Evolutionary conservation across 805 yeast genomes (phyloP).

Genomic region (Candida yuanshanica): DNA sequence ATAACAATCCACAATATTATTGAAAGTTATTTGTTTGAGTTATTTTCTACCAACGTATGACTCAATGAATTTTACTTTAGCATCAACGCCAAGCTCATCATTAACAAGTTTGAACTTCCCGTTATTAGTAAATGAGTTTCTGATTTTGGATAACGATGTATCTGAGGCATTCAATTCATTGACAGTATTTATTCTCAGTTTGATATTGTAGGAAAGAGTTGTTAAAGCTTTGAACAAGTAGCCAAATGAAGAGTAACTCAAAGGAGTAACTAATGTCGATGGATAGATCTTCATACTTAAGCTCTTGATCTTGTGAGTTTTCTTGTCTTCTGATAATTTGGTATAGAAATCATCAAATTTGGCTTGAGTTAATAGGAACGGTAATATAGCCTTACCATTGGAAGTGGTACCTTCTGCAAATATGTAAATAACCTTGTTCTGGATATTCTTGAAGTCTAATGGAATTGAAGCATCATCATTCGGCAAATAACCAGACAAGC

Average conservation of each 20-base stretch:
- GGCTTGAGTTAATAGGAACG: constrained; percentile 36
- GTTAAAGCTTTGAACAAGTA: constrained; percentile 20
- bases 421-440: constrained; percentile 43
- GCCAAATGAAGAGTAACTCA: constrained; percentile 12
- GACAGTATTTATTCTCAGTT: constrained; percentile 20
- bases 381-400: constrained; percentile 71
- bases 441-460: constrained; percentile 16
- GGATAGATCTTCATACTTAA: constrained; percentile 26
- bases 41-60: constrained; percentile 17
- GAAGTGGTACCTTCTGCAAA: constrained; percentile 83
- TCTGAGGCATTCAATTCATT: constrained; percentile 19
- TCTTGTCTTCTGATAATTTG: neutral
- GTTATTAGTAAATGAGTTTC: constrained; percentile 31
- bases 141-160: constrained; percentile 22
- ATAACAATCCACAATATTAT: neutral
- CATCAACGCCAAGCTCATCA: constrained; percentile 33
- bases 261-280: constrained; percentile 28
- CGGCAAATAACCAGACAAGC: constrained; percentile 14
- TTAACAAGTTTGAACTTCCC: constrained; percentile 49
- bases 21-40: neutral
- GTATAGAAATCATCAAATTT: constrained; percentile 17
- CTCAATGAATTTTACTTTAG: constrained; percentile 40
- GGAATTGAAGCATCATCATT: constrained; percentile 5
- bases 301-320: constrained; percentile 15
- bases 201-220: constrained; percentile 18